Evolutionary conservation across 2,329 filamentous ascomycete genomes (phyloP).

Genomic region (Aureobasidium pullulans): DNA sequence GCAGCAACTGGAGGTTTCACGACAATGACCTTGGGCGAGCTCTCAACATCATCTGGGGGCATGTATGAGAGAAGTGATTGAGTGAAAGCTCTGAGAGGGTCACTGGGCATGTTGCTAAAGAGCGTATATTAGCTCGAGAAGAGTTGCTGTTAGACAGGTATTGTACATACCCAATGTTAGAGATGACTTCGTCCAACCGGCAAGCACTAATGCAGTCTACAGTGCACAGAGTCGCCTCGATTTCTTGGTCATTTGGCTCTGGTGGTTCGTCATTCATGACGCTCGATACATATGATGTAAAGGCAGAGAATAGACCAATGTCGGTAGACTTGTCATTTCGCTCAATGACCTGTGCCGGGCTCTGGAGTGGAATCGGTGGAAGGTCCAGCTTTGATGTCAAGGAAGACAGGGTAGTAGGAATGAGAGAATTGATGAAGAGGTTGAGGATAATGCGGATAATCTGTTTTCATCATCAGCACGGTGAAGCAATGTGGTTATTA

Average conservation of each 20-base stretch:
- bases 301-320: conserved; percentile 81
- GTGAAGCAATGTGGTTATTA: conserved; percentile 64
- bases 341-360: conserved; percentile 87
- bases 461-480: conserved; percentile 78
- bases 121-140: neutral
- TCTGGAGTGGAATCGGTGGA: conserved; percentile 78
- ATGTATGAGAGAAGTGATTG: conserved; percentile 70
- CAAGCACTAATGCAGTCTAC: conserved; percentile 92
- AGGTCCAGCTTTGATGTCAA: conserved; percentile 62
- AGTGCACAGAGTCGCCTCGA: conserved; percentile 90
- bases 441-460: conserved; percentile 90
- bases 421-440: conserved; percentile 89
- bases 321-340: conserved; percentile 71
- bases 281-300: conserved; percentile 96
- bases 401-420: conserved; percentile 68
- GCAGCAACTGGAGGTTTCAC: conserved; percentile 79
- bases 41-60: conserved; percentile 62
- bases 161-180: conserved; percentile 65
- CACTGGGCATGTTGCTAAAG: conserved; percentile 53
- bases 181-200: conserved; percentile 71
- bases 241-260: conserved; percentile 92
- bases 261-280: conserved; percentile 97
- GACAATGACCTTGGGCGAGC: conserved; percentile 70
- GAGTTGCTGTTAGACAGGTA: neutral
- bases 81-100: conserved; percentile 56